Base-by-base conservation (phyloP, 2,329 filamentous ascomycete genomes). In the Elsinoe perseae region DNA sequence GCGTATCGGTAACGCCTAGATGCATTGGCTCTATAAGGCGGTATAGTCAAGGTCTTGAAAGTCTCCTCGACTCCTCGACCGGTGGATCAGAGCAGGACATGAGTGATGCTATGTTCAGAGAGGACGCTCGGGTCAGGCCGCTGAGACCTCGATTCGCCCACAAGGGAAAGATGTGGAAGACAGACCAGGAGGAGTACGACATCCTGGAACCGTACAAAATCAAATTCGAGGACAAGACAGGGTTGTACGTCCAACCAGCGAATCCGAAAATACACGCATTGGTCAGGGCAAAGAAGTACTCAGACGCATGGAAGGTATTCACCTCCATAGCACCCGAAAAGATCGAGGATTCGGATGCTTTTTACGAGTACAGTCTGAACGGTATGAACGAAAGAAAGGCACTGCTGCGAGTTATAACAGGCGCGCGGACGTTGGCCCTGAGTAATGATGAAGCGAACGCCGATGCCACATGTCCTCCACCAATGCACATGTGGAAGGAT, bases 41-140 rank as follows among this genome's bases (percentile, higher is more conserved):
- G n/a, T 52, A 52, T 20, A 52, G 48, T 20, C 48, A 52, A 20
- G 18, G 32, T 20, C 48, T 52, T 7, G 48, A 52, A 9, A 52
- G 21, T n/a, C 36, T 52, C 10, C 48, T 52, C 8, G 48, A 52
- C 16, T 8, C 25, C 18, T 20, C 27, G 7, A 3, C 12, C 20
- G 48, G 30, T n/a, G 30, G 5, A 9, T 4, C 16, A 25, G 48
- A 25, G 16, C 14, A 16, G 12, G 18, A 8, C 23, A 23, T 52
- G 12, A 32, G 38, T 18, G 28, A 52, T 12, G 14, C 16, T 18
- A 3, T 32, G 25, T 30, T 14, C 10, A 7, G 5, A 16, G 27
- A 18, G 5, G 9, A 14, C 25, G 14, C 14, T 6, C 25, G 12
- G 27, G n/a, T n/a, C n/a, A n/a, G n/a, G n/a, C n/a, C n/a, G n/a